Evolutionary conservation across 2,329 filamentous ascomycete species (phyloP), one percentile per base, ranked within the genome.

Genomic region (Arthrobotrys entomopaga): DNA sequence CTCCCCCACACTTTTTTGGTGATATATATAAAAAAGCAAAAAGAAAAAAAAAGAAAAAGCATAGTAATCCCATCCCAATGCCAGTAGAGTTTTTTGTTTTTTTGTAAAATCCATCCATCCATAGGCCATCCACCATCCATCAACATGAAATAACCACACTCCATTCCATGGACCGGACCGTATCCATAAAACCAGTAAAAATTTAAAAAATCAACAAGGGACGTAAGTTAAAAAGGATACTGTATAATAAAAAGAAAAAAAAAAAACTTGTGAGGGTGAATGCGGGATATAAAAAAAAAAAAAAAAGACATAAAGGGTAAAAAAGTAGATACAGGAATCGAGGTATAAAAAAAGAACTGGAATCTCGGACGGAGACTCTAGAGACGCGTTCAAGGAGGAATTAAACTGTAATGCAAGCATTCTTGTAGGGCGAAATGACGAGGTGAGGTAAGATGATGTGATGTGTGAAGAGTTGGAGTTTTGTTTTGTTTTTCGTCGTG

Each of bases 241-340:
- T 43, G 7, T 3, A 57, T 48, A 40, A 50, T 48, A 19, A 53
- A 70, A 49, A 56, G 56, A 59, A 16, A 20, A 34, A 38, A 11
- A 42, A 67, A 70, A 69, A 29, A 49, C 15, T 10, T n/a, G 43
- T 49, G 46, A 43, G 2, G 50, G 15, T 42, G 42, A 42, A 26
- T 42, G 43, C 16, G 16, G 19, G 16, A 24, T 16, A 53, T 46
- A 69, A 67, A 70, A 34, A 46, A 26, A 3, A 61, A 65, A 38
- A 46, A 16, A 69, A 67, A 70, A 34, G 53, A 26, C 24, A 61
- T 69, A 38, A 46, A 16, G 40, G 34, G 42, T 42, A 5, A 75
- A 76, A 5, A 75, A 76, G 53, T 64, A 75, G 58, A 75, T 75
- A 75, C 63, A 74, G 63, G 70, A 74, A 74, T 57, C 52, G 40